A percentile compares a stretch with the other conserved stretches of the same genome.
Conservation (phyloP, 2,329 filamentous ascomycete genomes). For the Gaeumannomyces sp. region DNA sequence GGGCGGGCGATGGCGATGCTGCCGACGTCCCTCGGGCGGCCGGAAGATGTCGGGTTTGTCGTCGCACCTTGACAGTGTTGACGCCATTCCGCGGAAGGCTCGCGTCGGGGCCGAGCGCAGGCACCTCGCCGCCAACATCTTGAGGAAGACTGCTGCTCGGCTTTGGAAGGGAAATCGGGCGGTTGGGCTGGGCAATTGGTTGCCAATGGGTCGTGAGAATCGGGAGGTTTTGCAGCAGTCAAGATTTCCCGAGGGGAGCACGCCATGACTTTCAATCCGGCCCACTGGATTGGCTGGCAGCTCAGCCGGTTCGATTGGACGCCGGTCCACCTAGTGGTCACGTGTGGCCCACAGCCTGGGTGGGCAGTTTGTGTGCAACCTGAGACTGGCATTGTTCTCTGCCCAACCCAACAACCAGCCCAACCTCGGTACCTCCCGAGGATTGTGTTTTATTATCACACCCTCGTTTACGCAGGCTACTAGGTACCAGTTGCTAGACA, state of each 20-base stretch:
- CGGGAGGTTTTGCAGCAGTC: not conserved
- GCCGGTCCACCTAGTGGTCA: not conserved
- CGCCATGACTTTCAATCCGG: not conserved
- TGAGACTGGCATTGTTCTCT: too few species aligned
- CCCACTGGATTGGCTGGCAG: not conserved
- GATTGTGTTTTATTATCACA: too few species aligned
- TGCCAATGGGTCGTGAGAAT: slow-evolving; percentile 23
- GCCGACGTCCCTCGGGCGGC: not conserved
- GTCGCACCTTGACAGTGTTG: slow-evolving; percentile 64
- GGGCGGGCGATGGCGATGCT: not conserved
- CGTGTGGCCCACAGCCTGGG: not conserved
- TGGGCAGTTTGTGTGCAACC: too few species aligned
- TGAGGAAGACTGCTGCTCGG: slow-evolving; percentile 38
- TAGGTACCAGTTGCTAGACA: too few species aligned
- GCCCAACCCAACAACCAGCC: too few species aligned
- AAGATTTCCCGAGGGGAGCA: not conserved
- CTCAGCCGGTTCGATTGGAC: not conserved
- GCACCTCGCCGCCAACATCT: slow-evolving; percentile 90
- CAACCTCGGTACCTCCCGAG: too few species aligned
- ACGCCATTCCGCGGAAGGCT: slow-evolving; percentile 70
- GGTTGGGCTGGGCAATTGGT: slow-evolving; percentile 31
- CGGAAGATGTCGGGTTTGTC: slow-evolving; percentile 2
- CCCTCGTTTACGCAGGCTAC: too few species aligned
- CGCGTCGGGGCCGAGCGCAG: slow-evolving; percentile 83
- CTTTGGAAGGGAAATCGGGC: slow-evolving; percentile 26